Base-by-base conservation (phyloP, 345 rosid species). In the Acer saccharum region DNA sequence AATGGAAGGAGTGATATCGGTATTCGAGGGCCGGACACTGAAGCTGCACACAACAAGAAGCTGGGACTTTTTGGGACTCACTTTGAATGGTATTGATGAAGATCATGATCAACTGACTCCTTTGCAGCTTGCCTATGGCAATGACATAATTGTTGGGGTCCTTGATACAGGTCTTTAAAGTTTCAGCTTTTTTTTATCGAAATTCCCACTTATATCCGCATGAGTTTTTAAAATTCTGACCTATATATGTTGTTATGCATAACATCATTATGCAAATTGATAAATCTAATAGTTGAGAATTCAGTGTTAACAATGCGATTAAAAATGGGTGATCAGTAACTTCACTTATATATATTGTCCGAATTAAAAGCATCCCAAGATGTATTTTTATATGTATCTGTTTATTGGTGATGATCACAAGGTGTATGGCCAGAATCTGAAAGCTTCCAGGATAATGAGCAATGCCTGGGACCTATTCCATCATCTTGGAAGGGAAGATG, bases 351-450 rank as follows among this genome's bases (percentile, higher is more conserved):
- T 43, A 1, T 7, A 2, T 46, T 46, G 50, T 46, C 10, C 13
- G 9, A 46, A 46, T 44, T 32, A 32, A 32, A 32, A 32, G 55
- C 17, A 50, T 50, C 55, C 55, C 13, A 50, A 50, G 4, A 9
- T 41, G 17, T 46, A 14, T 23, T 12, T 54, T 16, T 55, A 4
- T 68, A 9, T 50, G 20, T 21, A 13, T 20, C 16, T 68, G n/a
- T 58, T 65, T 74, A 12, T 46, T 73, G 14, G n/a, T 32, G 48
- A 44, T 76, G 32, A 50, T 52, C n/a, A 44, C 29, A 68, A 89
- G 98, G 95, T 14, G 74, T 91, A 72, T 93, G 98, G 98, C 94
- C 93, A 10, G 94, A 90, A 80, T 87, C 92, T 3, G 76, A 84
- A 71, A 91, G 96, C 76, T 93, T 93, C 76, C 78, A 63, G 65